Evolutionary conservation across 495 filamentous ascomycete species (phyloP), one percentile per base, ranked within the genome.

Genomic region (Aspergillus avenaceus): DNA sequence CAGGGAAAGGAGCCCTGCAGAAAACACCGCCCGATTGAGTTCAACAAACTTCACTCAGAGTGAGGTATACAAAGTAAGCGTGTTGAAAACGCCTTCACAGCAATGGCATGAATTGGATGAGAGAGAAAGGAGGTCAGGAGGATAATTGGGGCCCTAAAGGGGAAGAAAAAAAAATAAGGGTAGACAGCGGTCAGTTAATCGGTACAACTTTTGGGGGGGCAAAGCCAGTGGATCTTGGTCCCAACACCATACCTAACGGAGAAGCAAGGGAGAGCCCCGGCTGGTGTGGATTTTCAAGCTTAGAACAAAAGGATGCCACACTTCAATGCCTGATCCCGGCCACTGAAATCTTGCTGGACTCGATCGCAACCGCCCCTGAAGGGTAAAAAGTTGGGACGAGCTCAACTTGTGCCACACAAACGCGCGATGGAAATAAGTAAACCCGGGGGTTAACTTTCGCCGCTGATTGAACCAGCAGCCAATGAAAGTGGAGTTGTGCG

Each of bases 1-100:
- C 64, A 55, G 58, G 64, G 59, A 56, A 56, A 67, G 55, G 48
- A 28, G 22, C 52, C 59, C 64, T 65, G 55, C 42, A 41, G 53
- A 47, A 43, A 53, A 55, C 42, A 58, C 67, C 64, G 55, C 54
- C 55, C 55, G 56, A 66, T 32, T 51, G 53, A n/a, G 22, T 21
- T 48, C 42, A n/a, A n/a, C 29, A 32, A 26, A 44, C 23, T 49
- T 50, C 41, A 45, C 31, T 27, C 48, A 46, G 16, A 36, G n/a
- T 44, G 3, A 37, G 47, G 12, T 36, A 36, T 41, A 43, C 13
- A 24, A 32, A 14, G 25, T 32, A 41, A 22, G 32, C 8, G 26
- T 19, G 24, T n/a, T 40, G 28, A 18, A 45, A 4, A n/a, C 19
- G 13, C 41, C 31, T 43, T 36, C 38, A 14, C 12, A 26, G 38